Percentiles rank a stretch among this genome's conserved stretches.
These are phyloP conservation scores for Cetradonia linearis DNA, from an alignment of 495 filamentous ascomycete genomes.

Conservation along the genomic window DNA sequence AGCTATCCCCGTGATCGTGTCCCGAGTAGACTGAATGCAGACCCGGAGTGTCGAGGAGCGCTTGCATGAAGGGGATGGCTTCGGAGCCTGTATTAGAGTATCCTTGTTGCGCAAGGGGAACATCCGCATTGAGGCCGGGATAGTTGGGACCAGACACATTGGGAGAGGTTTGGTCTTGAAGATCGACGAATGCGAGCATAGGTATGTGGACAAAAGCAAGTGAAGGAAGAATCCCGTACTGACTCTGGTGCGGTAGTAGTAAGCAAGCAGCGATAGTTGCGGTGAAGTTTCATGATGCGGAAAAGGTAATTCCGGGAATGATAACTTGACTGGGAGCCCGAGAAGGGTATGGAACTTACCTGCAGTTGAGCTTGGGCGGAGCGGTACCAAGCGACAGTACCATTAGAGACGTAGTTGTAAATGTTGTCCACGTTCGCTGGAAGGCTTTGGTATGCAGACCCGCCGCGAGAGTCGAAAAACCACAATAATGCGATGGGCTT, in stretches of 20 bases:
- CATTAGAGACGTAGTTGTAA: constrained; percentile 27
- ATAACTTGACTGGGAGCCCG: background rate
- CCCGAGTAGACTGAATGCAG: constrained; percentile 56
- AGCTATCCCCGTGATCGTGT: constrained; percentile 62
- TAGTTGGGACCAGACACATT: constrained; percentile 34
- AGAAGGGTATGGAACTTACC: background rate
- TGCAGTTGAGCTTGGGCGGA: constrained; percentile 37
- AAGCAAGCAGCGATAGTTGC: background rate
- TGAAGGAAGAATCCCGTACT: constrained; percentile 46
- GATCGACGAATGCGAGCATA: constrained; percentile 39
- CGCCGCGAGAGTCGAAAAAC: constrained; percentile 68
- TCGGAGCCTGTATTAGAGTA: constrained; percentile 43
- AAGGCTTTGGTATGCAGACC: constrained; percentile 40
- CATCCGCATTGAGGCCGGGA: constrained; percentile 59
- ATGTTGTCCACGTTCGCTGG: constrained; percentile 29
- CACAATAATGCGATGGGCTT: constrained; percentile 50
- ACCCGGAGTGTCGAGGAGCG: constrained; percentile 44
- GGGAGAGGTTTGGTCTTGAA: constrained; percentile 38
- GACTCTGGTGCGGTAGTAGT: constrained; percentile 6
- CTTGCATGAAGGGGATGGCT: constrained; percentile 50
- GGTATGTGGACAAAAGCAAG: constrained; percentile 70
- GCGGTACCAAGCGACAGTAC: constrained; percentile 53
- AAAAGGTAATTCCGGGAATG: background rate
- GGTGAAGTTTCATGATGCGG: background rate
- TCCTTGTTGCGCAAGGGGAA: constrained; percentile 47